These are phyloP conservation scores for Pachysandra terminalis DNA, from an alignment of 164 flowering plant genomes.

Conservation along the genomic window DNA sequence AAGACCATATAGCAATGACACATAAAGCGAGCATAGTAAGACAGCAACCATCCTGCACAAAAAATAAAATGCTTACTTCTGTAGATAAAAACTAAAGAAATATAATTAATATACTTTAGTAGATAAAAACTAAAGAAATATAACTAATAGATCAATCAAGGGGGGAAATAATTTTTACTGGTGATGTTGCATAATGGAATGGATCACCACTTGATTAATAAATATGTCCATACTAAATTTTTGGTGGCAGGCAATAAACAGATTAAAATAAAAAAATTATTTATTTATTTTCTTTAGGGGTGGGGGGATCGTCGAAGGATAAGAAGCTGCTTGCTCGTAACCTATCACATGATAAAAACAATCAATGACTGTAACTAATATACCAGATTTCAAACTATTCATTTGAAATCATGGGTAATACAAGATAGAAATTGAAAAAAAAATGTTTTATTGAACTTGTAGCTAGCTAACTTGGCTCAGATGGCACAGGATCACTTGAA, in stretches of 20 bases:
- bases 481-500: not conserved
- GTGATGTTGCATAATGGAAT: not conserved
- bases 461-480: not conserved
- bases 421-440: not conserved
- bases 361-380: too few species aligned
- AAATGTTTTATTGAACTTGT: not conserved
- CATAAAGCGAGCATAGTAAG: slow-evolving; percentile 39
- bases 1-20: slow-evolving; percentile 60
- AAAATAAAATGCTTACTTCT: not conserved
- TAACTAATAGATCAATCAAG: too few species aligned
- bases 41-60: slow-evolving; percentile 47
- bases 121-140: not conserved
- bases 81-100: too few species aligned
- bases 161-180: too few species aligned
- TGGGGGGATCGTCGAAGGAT: too few species aligned
- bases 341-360: too few species aligned
- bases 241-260: not conserved
- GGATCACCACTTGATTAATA: not conserved
- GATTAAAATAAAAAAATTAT: too few species aligned
- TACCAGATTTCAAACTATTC: not conserved
- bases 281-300: too few species aligned
- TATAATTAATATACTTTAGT: too few species aligned
- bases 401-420: not conserved
- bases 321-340: too few species aligned
- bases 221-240: not conserved